Conservation (phyloP, 345 rosid species). For the Cochlearia excelsa region DNA sequence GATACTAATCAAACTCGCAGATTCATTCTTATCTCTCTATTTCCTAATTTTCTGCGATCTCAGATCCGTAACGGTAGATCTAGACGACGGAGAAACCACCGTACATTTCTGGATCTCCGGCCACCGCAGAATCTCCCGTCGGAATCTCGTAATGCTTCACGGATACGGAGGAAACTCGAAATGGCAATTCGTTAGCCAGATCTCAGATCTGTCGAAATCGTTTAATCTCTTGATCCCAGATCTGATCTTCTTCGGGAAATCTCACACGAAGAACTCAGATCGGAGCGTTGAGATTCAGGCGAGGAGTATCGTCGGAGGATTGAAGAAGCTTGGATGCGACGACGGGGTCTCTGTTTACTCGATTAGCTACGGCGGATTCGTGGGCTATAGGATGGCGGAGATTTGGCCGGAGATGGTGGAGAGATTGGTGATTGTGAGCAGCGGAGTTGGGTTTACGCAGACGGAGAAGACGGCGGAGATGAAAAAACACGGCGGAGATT, state of each 20-base stretch:
- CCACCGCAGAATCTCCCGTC: constrained; percentile 41
- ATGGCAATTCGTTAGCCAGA: constrained; percentile 70
- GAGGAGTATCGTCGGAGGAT: constrained; percentile 45
- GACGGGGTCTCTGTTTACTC: constrained; percentile 41
- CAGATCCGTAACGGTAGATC: constrained; percentile 51
- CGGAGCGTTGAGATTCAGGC: constrained; percentile 64
- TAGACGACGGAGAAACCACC: constrained; percentile 57
- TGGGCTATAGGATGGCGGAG: constrained; percentile 72
- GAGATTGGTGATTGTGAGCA: constrained; percentile 64
- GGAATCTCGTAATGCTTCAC: constrained; percentile 58
- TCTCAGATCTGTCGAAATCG: constrained; percentile 43
- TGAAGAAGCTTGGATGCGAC: constrained; percentile 53
- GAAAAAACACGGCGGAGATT: constrained; percentile 45
- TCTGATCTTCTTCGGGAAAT: constrained; percentile 64
- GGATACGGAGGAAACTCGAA: constrained; percentile 67
- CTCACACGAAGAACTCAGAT: constrained; percentile 34
- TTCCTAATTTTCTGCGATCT: constrained; percentile 48
- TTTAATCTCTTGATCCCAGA: constrained; percentile 69
- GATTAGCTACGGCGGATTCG: constrained; percentile 78
- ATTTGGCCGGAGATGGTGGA: constrained; percentile 48
- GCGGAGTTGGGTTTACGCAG: constrained; percentile 50
- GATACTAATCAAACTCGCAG: constrained; percentile 38
- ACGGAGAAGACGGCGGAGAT: constrained; percentile 45
- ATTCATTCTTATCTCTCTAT: constrained; percentile 44
- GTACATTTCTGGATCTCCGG: constrained; percentile 58